phyloP scores from a whole-genome alignment of 495 filamentous ascomycete genomes.

The Filosporella fistucella region DNA sequence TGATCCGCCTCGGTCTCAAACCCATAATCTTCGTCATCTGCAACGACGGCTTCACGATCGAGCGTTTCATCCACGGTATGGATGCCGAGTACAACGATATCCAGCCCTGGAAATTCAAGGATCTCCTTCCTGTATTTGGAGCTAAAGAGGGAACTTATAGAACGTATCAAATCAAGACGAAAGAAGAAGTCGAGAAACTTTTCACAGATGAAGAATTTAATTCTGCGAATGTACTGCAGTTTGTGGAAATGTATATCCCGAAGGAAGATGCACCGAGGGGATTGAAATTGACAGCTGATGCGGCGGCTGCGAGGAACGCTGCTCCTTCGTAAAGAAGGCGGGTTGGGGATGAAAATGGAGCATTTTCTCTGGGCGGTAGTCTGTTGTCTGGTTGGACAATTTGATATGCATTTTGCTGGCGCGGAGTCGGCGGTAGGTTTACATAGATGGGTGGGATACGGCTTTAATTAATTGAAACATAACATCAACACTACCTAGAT shows the following conservation, averaged over 20 bases:
- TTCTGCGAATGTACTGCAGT: slow-evolving; percentile 41
- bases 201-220: slow-evolving; percentile 66
- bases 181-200: slow-evolving; percentile 62
- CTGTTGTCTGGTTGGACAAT: too few species aligned
- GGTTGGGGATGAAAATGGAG: not conserved
- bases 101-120: slow-evolving; percentile 64
- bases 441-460: too few species aligned
- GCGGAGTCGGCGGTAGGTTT: too few species aligned
- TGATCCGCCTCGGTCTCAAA: slow-evolving; percentile 71
- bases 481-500: too few species aligned
- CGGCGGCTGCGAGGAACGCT: slow-evolving; percentile 55
- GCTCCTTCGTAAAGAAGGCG: slow-evolving; percentile 10
- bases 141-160: slow-evolving; percentile 43
- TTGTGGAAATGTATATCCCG: slow-evolving; percentile 86
- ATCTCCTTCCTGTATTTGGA: slow-evolving; percentile 66
- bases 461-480: too few species aligned
- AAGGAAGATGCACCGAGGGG: slow-evolving; percentile 73
- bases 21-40: slow-evolving; percentile 79
- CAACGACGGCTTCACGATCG: slow-evolving; percentile 75
- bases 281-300: slow-evolving; percentile 66
- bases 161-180: slow-evolving; percentile 67
- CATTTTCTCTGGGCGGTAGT: too few species aligned
- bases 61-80: slow-evolving; percentile 74
- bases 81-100: slow-evolving; percentile 79
- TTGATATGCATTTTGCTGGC: too few species aligned